Evolutionary conservation across 176 grass and related monocot genomes (phyloP).

Genomic region (Zea mays): DNA sequence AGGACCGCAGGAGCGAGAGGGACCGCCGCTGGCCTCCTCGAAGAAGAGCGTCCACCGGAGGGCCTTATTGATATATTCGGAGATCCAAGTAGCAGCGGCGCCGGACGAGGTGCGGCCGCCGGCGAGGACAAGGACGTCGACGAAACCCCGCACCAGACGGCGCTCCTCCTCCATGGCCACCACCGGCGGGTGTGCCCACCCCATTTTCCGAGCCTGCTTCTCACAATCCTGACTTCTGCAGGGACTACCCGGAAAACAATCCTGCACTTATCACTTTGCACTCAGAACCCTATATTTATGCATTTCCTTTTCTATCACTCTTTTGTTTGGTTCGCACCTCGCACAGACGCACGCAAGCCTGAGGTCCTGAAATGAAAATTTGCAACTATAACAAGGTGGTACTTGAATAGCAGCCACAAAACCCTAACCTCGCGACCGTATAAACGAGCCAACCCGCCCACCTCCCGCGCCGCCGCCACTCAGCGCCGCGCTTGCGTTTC

Average conservation of each 20-base stretch:
- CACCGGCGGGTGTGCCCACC: conserved; percentile 45
- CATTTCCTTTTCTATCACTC: fast-evolving
- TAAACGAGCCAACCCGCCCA: conserved; percentile 27
- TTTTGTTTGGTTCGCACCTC: neutral
- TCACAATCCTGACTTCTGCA: conserved; percentile 27
- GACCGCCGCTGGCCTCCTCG: conserved; percentile 54
- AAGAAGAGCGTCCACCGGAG: conserved; percentile 77
- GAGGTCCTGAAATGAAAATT: neutral
- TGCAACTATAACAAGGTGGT: neutral
- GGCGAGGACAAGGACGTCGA: conserved; percentile 76
- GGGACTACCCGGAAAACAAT: neutral
- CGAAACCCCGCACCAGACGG: conserved; percentile 57
- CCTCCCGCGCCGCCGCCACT: conserved; percentile 39
- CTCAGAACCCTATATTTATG: neutral
- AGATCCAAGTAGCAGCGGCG: conserved; percentile 45
- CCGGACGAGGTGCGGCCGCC: conserved; percentile 67
- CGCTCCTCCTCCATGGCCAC: conserved; percentile 56
- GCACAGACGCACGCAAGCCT: too few relatives aligned
- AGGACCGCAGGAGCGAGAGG: neutral
- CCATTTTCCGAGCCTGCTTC: conserved; percentile 19
- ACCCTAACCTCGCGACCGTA: conserved; percentile 48
- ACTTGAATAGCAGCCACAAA: conserved; percentile 24
- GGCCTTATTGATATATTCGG: conserved; percentile 45
- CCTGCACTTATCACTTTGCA: neutral
- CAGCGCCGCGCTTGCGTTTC: conserved; percentile 1